Evolutionary conservation across 495 filamentous ascomycete genomes (phyloP).

Genomic region (Podospora pseudocomata): DNA sequence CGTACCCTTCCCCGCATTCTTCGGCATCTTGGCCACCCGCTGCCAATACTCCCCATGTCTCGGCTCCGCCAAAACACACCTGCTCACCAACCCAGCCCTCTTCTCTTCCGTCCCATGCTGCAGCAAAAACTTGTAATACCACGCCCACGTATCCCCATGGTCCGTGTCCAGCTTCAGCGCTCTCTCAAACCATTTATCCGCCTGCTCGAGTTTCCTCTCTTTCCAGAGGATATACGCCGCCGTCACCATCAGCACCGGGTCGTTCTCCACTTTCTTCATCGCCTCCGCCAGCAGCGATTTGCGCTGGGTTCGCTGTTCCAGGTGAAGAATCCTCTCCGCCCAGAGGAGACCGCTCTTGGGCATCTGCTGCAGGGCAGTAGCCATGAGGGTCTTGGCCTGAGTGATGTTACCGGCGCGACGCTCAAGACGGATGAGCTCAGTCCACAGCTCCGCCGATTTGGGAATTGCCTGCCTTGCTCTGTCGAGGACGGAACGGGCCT

Average conservation of each 20-base stretch:
- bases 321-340: slow-evolving; percentile 90
- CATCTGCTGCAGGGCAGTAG: slow-evolving; percentile 83
- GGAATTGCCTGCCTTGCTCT: slow-evolving; percentile 80
- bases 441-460: slow-evolving; percentile 81
- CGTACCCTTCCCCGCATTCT: slow-evolving; percentile 63
- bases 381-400: slow-evolving; percentile 88
- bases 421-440: slow-evolving; percentile 87
- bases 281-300: slow-evolving; percentile 88
- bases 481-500: slow-evolving; percentile 89
- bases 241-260: slow-evolving; percentile 71
- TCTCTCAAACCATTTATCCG: slow-evolving; percentile 94
- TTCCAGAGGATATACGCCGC: slow-evolving; percentile 56
- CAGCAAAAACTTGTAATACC: slow-evolving; percentile 90
- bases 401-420: slow-evolving; percentile 76
- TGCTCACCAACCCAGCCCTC: slow-evolving; percentile 69
- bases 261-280: slow-evolving; percentile 93
- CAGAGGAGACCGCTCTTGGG: slow-evolving; percentile 88
- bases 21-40: slow-evolving; percentile 76
- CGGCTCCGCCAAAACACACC: slow-evolving; percentile 74
- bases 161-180: slow-evolving; percentile 83
- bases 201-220: slow-evolving; percentile 78
- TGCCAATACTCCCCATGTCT: slow-evolving; percentile 94
- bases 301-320: slow-evolving; percentile 85
- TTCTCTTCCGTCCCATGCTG: slow-evolving; percentile 95
- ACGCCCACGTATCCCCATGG: slow-evolving; percentile 91